Percentiles rank a stretch among this genome's conserved stretches.
phyloP scores from a whole-genome alignment of 441 rosid genomes.

The Pelargonium myrrhifolium region DNA sequence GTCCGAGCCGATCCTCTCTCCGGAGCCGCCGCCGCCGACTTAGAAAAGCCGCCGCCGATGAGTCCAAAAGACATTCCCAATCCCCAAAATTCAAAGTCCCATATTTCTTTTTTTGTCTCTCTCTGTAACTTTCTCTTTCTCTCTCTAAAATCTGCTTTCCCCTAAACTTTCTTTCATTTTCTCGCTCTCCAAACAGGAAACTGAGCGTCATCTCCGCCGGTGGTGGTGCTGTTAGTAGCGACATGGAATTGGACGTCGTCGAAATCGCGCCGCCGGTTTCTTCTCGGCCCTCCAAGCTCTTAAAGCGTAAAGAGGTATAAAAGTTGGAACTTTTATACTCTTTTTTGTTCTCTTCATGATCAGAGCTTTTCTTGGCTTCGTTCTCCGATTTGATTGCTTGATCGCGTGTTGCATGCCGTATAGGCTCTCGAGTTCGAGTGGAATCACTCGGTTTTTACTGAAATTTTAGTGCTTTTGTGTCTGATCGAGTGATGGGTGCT shows the following conservation, averaged over 20 bases:
- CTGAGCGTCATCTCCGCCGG: constrained; percentile 17
- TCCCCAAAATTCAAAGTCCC: too few relatives aligned
- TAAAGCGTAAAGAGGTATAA: constrained; percentile 42
- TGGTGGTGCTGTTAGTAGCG: neutral
- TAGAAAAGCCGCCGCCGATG: too few relatives aligned
- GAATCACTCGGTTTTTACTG: neutral
- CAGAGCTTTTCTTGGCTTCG: too few relatives aligned
- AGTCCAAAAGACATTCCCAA: too few relatives aligned
- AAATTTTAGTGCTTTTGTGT: neutral
- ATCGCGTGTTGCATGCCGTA: neutral
- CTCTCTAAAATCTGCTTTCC: too few relatives aligned
- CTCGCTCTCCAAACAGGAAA: constrained; percentile 27
- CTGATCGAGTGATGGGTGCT: neutral
- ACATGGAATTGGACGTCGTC: constrained; percentile 48
- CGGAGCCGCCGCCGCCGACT: too few relatives aligned
- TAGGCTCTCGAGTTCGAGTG: neutral
- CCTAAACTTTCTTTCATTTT: constrained; percentile 12
- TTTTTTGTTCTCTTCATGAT: neutral
- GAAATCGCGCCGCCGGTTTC: constrained; percentile 40
- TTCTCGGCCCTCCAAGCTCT: constrained; percentile 26
- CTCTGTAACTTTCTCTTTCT: too few relatives aligned
- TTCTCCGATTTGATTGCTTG: neutral
- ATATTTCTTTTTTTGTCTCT: too few relatives aligned
- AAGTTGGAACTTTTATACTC: neutral
- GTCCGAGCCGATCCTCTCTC: too few relatives aligned